Conservation (phyloP, 1,139 yeast genomes). For the Candida sp. region DNA sequence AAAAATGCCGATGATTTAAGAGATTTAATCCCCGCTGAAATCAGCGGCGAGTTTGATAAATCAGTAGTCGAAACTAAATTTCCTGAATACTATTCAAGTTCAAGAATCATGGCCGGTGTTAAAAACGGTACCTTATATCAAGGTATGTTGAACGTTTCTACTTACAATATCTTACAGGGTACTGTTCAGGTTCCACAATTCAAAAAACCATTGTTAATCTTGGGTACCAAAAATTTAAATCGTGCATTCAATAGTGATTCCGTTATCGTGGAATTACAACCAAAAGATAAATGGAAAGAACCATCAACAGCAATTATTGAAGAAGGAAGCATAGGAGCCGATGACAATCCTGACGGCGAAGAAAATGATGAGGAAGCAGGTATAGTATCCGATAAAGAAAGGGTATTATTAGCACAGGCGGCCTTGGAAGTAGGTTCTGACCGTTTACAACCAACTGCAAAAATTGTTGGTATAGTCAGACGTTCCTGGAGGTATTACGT, state of each 20-base stretch:
- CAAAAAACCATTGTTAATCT: slow-evolving; percentile 75
- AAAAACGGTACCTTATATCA: slow-evolving; percentile 85
- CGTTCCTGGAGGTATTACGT: slow-evolving; percentile 97
- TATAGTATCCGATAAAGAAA: slow-evolving; percentile 71
- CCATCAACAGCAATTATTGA: slow-evolving; percentile 81
- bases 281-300: slow-evolving; percentile 83
- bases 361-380: slow-evolving; percentile 33
- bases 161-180: slow-evolving; percentile 89
- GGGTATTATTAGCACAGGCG: slow-evolving; percentile 71
- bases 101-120: slow-evolving; percentile 88
- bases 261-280: slow-evolving; percentile 87
- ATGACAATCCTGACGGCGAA: slow-evolving; percentile 53
- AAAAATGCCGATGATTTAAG: slow-evolving; percentile 75
- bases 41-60: slow-evolving; percentile 15
- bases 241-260: slow-evolving; percentile 91
- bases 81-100: slow-evolving; percentile 74
- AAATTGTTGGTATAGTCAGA: slow-evolving; percentile 81
- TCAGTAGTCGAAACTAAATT: slow-evolving; percentile 51
- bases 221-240: slow-evolving; percentile 83
- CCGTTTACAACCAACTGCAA: slow-evolving; percentile 83
- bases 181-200: slow-evolving; percentile 70
- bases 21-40: slow-evolving; percentile 68
- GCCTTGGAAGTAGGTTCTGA: slow-evolving; percentile 58
- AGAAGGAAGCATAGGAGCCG: slow-evolving; percentile 61
- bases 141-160: slow-evolving; percentile 76